Conservation (phyloP, 805 yeast genomes). For the Candida nonsorbophila region DNA sequence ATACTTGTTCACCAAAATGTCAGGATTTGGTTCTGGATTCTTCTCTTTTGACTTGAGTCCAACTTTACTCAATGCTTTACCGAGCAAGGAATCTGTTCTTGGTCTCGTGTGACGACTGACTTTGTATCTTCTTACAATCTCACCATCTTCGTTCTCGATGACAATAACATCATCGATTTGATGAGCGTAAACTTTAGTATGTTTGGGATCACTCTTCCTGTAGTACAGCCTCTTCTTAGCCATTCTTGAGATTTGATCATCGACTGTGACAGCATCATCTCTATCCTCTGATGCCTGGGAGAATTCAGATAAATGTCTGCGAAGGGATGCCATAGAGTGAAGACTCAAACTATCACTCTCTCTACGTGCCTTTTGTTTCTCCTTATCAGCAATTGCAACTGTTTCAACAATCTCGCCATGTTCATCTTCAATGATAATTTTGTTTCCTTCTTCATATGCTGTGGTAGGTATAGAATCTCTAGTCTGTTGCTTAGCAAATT, state of each 20-base stretch:
- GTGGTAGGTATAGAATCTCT: no score
- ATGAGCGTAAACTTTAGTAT: slow-evolving; percentile 59
- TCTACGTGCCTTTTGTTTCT: neutral
- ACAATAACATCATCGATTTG: slow-evolving; percentile 72
- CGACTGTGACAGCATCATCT: slow-evolving; percentile 4
- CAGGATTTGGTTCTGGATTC: neutral
- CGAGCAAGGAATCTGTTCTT: slow-evolving; percentile 36
- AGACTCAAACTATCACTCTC: slow-evolving; percentile 20
- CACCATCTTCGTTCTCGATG: slow-evolving; percentile 91
- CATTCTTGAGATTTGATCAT: slow-evolving; percentile 3
- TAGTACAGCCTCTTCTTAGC: slow-evolving; percentile 20
- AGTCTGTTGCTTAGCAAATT: slow-evolving; percentile 3
- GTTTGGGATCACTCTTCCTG: slow-evolving; percentile 24
- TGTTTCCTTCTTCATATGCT: slow-evolving; percentile 59
- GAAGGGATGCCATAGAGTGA: slow-evolving; percentile 37
- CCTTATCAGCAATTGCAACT: slow-evolving; percentile 3
- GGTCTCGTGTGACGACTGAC: slow-evolving; percentile 53
- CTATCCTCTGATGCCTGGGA: slow-evolving; percentile 26
- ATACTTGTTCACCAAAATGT: no score
- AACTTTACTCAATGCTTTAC: slow-evolving; percentile 48
- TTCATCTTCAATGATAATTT: slow-evolving; percentile 72
- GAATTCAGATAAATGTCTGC: slow-evolving; percentile 29
- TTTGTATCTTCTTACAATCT: slow-evolving; percentile 75
- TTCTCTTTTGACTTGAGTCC: slow-evolving; percentile 37
- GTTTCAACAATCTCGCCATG: slow-evolving; percentile 76